phyloP scores from a whole-genome alignment of 495 filamentous ascomycete genomes.

The Daldinia grandis region DNA sequence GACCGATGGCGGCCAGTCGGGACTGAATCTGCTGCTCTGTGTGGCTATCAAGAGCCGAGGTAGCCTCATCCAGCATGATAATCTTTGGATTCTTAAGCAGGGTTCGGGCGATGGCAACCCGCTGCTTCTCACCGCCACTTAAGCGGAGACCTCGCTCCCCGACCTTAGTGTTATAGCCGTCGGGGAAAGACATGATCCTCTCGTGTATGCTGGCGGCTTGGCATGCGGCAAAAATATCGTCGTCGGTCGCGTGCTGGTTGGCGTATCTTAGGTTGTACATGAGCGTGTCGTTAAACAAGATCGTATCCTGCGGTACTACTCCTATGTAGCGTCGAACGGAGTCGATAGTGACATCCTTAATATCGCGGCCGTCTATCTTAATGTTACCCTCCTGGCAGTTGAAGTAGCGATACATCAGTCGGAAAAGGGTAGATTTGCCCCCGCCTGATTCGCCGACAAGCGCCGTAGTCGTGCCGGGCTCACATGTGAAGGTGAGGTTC shows the following conservation, averaged over 20 bases:
- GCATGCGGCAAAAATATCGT: constrained; percentile 89
- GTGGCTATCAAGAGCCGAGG: constrained; percentile 91
- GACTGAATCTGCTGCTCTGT: constrained; percentile 96
- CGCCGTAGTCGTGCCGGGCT: constrained; percentile 91
- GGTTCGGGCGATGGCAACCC: constrained; percentile 94
- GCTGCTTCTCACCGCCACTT: constrained; percentile 95
- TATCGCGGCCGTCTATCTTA: constrained; percentile 81
- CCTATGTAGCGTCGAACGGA: constrained; percentile 90
- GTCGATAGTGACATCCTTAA: constrained; percentile 88
- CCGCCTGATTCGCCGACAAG: constrained; percentile 96
- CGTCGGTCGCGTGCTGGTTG: constrained; percentile 83
- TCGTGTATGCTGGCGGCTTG: constrained; percentile 94
- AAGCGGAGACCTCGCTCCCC: constrained; percentile 93
- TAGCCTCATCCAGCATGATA: constrained; percentile 96
- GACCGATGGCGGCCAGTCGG: constrained; percentile 78
- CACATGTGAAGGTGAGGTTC: constrained; percentile 80
- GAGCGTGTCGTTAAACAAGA: constrained; percentile 94
- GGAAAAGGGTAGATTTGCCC: constrained; percentile 97
- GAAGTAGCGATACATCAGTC: constrained; percentile 95
- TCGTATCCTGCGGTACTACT: constrained; percentile 95
- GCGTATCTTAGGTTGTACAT: constrained; percentile 98
- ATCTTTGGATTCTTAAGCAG: constrained; percentile 96
- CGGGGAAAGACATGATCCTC: constrained; percentile 91
- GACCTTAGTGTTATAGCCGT: constrained; percentile 90
- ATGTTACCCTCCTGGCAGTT: constrained; percentile 81